A percentile compares a stretch with the other conserved stretches of the same genome.
phyloP scores from a whole-genome alignment of 305 asterid genomes.

The Fraxinus latifolia region DNA sequence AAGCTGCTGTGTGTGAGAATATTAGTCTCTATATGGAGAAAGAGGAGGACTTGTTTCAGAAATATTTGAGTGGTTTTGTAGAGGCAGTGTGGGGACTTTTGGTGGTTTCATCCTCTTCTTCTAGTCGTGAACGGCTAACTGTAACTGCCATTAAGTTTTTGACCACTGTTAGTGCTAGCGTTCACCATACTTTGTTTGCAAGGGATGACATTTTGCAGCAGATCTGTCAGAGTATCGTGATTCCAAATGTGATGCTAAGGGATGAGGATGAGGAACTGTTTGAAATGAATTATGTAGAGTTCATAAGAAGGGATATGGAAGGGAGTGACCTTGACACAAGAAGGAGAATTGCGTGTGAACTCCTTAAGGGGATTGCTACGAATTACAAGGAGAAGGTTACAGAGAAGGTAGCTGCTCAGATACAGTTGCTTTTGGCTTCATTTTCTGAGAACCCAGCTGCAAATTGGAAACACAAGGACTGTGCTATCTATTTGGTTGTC shows the following conservation, averaged over 20 bases:
- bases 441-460: conserved; percentile 62
- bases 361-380: conserved; percentile 80
- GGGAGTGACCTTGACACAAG: conserved; percentile 95
- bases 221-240: conserved; percentile 74
- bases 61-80: conserved; percentile 67
- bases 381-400: conserved; percentile 75
- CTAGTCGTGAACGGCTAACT: conserved; percentile 70
- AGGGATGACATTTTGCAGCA: conserved; percentile 73
- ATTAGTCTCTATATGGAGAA: conserved; percentile 76
- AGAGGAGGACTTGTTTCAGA: conserved; percentile 75
- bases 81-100: conserved; percentile 89
- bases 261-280: conserved; percentile 95
- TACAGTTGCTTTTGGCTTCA: conserved; percentile 60
- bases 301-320: conserved; percentile 94
- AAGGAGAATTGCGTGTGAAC: conserved; percentile 98
- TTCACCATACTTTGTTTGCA: conserved; percentile 72
- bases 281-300: conserved; percentile 88
- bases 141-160: conserved; percentile 84
- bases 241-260: conserved; percentile 94
- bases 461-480: conserved; percentile 95
- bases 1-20: conserved; percentile 85
- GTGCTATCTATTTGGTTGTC: conserved; percentile 86
- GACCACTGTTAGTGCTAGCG: conserved; percentile 76
- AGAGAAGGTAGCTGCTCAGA: conserved; percentile 67
- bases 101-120: conserved; percentile 58